Evolutionary conservation across 345 rosid species (phyloP), one percentile per base, ranked within the genome.

Genomic region (Hirschfeldia incana): DNA sequence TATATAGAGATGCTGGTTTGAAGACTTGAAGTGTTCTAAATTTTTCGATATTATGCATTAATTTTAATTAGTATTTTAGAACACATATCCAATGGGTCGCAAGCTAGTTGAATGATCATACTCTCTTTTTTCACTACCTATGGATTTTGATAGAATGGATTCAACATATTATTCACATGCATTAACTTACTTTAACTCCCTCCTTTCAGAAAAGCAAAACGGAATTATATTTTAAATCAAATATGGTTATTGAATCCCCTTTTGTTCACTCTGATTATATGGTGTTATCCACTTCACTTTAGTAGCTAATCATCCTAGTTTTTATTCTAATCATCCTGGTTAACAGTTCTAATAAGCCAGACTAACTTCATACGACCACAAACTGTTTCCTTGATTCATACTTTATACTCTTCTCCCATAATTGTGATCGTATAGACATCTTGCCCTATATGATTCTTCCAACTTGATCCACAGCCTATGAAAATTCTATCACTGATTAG

Each of bases 261-360:
- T 51, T 51, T 51, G 58, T 73, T 67, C 58, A 46, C 69, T 67
- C 69, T 36, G 53, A n/a, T 49, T 49, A 15, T 61, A 74, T 49
- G 69, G 67, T 46, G 82, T 74, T 69, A 74, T 73, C 69, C 69
- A 49, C 58, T 53, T 61, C 59, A 10, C 68, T 70, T 70, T 12
- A 27, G 64, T 53, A 64, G 78, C 78, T 79, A 79, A 42, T 68
- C 65, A 34, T 74, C 58, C 82, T 51, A 68, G n/a, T n/a, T n/a
- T n/a, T n/a, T n/a, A n/a, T n/a, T n/a, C n/a, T n/a, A n/a, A n/a
- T n/a, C n/a, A n/a, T n/a, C n/a, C n/a, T n/a, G n/a, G 46, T 74
- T 67, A 79, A 7, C 70, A 61, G 69, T 61, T 46, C 78, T 65
- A 46, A 66, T 36, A 67, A 72, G 77, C 73, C 69, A 67, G 27